These are phyloP conservation scores for Apiotrichum akiyoshidainum DNA, from an alignment of 1,284 basidiomycete genomes.

Conservation along the genomic window DNA sequence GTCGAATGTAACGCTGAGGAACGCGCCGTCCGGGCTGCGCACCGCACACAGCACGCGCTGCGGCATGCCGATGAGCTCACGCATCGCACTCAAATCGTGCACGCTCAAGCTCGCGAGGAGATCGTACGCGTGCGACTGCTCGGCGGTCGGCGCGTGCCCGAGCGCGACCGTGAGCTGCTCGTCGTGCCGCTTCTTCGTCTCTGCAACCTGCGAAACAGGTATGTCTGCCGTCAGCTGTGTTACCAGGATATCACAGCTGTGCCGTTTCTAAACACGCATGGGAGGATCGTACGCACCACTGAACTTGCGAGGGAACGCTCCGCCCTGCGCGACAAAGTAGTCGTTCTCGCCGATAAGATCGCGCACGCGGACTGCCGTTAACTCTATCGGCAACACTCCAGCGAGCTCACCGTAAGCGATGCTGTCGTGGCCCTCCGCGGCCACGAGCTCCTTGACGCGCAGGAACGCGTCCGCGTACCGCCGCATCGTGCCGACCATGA, in stretches of 20 bases:
- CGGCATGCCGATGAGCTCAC: conserved; percentile 51
- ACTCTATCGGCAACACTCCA: background rate
- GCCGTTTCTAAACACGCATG: too few relatives aligned
- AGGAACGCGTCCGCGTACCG: conserved; percentile 49
- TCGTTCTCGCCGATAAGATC: conserved; percentile 53
- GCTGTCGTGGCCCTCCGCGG: conserved; percentile 1
- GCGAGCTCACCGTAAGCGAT: conserved; percentile 14
- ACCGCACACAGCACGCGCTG: conserved; percentile 33
- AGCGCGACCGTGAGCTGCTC: conserved; percentile 32
- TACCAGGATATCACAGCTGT: conserved; percentile 3
- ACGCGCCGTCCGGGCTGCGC: conserved; percentile 17
- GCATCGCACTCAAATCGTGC: conserved; percentile 52
- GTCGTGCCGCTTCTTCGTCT: conserved; percentile 14
- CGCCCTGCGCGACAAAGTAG: conserved; percentile 35
- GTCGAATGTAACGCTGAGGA: conserved; percentile 15
- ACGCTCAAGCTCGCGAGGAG: conserved; percentile 45
- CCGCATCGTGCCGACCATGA: conserved; percentile 51
- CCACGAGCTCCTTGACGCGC: conserved; percentile 40
- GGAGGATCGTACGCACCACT: background rate
- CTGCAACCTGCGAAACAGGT: conserved; percentile 23
- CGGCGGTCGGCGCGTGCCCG: conserved; percentile 14
- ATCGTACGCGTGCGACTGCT: conserved; percentile 35
- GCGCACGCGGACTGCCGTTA: conserved; percentile 37
- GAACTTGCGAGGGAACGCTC: conserved; percentile 16
- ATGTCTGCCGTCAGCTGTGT: conserved; percentile 35